Evolutionary conservation across 768 basidiomycete genomes (phyloP).

Genomic region (Lactarius trivialis): DNA sequence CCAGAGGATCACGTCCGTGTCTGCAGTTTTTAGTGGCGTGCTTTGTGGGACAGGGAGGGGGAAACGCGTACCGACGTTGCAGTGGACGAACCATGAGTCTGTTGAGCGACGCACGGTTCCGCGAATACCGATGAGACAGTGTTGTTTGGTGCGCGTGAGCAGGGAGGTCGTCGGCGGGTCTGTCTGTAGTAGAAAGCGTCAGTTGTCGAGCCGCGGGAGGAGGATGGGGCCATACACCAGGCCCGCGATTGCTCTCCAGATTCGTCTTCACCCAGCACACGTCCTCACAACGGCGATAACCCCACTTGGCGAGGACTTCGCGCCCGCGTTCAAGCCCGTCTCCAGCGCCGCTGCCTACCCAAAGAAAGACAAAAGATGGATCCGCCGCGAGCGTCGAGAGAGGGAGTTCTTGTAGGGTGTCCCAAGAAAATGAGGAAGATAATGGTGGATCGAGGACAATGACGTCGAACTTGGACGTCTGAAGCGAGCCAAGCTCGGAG

Average conservation of each 20-base stretch:
- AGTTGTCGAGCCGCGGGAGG: not conserved
- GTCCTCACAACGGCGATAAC: constrained; percentile 91
- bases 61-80: constrained; percentile 78
- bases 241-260: constrained; percentile 57
- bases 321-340: constrained; percentile 89
- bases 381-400: constrained; percentile 80
- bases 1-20: constrained; percentile 97
- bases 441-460: constrained; percentile 90
- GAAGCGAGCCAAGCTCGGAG: constrained; percentile 47
- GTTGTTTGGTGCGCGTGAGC: constrained; percentile 87
- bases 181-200: constrained; percentile 41
- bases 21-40: constrained; percentile 33
- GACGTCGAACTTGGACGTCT: constrained; percentile 77
- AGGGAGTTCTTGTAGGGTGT: constrained; percentile 73
- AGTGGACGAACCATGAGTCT: constrained; percentile 96
- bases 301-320: constrained; percentile 90
- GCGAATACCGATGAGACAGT: constrained; percentile 94
- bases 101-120: constrained; percentile 93
- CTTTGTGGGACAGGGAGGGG: not conserved
- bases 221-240: constrained; percentile 49
- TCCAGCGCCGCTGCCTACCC: constrained; percentile 89
- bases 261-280: constrained; percentile 99
- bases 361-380: constrained; percentile 90
- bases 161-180: constrained; percentile 83
- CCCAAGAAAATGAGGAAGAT: constrained; percentile 82